phyloP scores from a whole-genome alignment of 2,329 filamentous ascomycete genomes.

The Purpureocillium takamizusanense region DNA sequence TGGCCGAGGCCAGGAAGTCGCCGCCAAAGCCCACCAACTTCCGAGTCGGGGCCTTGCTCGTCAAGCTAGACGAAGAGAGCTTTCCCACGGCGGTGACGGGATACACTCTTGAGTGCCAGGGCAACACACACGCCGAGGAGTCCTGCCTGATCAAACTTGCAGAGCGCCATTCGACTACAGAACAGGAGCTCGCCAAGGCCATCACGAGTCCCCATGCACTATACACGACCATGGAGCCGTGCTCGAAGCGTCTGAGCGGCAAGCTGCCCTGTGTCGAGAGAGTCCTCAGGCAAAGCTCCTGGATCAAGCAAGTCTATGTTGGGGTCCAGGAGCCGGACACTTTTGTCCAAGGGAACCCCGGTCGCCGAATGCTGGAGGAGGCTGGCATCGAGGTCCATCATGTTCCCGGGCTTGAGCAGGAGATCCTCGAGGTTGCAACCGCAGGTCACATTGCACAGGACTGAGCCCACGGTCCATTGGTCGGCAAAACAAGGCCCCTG shows the following conservation, averaged over 20 bases:
- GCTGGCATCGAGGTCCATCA: slow-evolving; percentile 67
- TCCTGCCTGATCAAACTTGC: slow-evolving; percentile 74
- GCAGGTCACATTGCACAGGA: slow-evolving; percentile 55
- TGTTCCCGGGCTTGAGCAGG: slow-evolving; percentile 65
- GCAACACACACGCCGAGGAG: slow-evolving; percentile 96
- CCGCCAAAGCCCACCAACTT: slow-evolving; percentile 87
- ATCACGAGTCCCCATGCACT: slow-evolving; percentile 36
- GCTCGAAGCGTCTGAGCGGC: slow-evolving; percentile 63
- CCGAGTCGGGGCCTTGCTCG: slow-evolving; percentile 84
- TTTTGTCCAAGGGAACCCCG: slow-evolving; percentile 78
- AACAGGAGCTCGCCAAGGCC: slow-evolving; percentile 42
- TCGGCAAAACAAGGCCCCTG: background rate
- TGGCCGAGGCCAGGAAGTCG: slow-evolving; percentile 68
- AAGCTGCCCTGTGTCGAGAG: slow-evolving; percentile 72
- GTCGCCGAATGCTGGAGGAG: slow-evolving; percentile 58
- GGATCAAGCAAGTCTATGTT: slow-evolving; percentile 72
- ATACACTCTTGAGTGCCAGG: slow-evolving; percentile 81
- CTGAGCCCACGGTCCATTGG: background rate
- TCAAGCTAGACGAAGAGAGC: slow-evolving; percentile 38
- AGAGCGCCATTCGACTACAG: slow-evolving; percentile 33
- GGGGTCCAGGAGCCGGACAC: slow-evolving; percentile 84
- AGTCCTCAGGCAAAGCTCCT: slow-evolving; percentile 53
- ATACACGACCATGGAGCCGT: slow-evolving; percentile 92
- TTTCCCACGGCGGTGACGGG: slow-evolving; percentile 65
- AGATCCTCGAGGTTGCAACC: slow-evolving; percentile 74